Evolutionary conservation across 768 basidiomycete genomes (phyloP).

Genomic region (Solioccasus polychromus): DNA sequence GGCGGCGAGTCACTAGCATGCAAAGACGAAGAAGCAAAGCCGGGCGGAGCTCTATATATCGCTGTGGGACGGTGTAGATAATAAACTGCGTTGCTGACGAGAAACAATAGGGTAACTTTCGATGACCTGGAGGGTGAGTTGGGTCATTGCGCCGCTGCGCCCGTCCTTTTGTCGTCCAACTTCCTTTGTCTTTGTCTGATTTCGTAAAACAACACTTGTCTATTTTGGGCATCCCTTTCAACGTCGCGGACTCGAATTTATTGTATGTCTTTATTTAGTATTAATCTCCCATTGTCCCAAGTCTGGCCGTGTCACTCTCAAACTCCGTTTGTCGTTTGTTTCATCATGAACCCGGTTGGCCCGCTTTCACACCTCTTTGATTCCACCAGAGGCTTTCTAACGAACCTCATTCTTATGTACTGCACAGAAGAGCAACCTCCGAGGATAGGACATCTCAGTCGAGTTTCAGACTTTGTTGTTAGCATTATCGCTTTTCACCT

Average conservation of each 20-base stretch:
- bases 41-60: conserved; percentile 19
- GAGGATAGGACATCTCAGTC: too few species aligned
- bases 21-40: conserved; percentile 1
- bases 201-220: conserved; percentile 23
- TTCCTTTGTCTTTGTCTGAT: conserved; percentile 26
- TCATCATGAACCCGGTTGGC: too few species aligned
- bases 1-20: conserved; percentile 2
- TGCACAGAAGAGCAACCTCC: too few species aligned
- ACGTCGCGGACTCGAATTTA: conserved; percentile 15
- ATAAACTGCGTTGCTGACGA: conserved; percentile 11
- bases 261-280: conserved; percentile 16
- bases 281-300: conserved; percentile 3
- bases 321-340: too few species aligned
- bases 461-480: too few species aligned
- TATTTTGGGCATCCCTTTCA: conserved; percentile 14
- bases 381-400: too few species aligned
- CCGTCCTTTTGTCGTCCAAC: conserved; percentile 22
- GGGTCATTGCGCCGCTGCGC: conserved; percentile 5
- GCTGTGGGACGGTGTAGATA: neutral
- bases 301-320: too few species aligned
- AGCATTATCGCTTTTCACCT: too few species aligned
- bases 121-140: neutral
- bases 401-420: too few species aligned
- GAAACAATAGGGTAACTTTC: conserved; percentile 15
- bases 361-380: too few species aligned